A percentile compares a stretch with the other conserved stretches of the same genome.
These are phyloP conservation scores for Cyanidiococcus yangmingshanensis DNA, from an alignment of 23 red algal genomes.

Conservation along the genomic window DNA sequence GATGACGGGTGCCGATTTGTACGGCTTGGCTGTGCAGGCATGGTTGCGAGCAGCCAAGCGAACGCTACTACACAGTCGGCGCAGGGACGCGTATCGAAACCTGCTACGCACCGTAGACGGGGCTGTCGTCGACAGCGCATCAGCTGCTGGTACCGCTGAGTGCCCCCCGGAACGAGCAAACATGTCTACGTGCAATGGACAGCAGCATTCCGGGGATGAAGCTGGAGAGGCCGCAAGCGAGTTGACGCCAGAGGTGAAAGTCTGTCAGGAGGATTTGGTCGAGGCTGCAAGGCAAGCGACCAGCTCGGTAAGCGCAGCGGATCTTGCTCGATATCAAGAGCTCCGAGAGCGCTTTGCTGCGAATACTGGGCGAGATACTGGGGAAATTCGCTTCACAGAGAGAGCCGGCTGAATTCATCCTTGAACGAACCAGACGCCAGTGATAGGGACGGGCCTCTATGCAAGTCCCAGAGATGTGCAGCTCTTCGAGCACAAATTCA, in stretches of 20 bases:
- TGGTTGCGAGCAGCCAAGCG: slow-evolving; percentile 30
- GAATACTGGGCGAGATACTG: too few species aligned
- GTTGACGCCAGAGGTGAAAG: background rate
- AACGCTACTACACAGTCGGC: background rate
- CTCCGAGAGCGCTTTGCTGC: background rate
- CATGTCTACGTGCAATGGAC: background rate
- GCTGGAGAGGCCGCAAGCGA: background rate
- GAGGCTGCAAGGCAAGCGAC: background rate
- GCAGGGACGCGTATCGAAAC: background rate
- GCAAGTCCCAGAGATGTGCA: too few species aligned
- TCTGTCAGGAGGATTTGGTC: slow-evolving; percentile 9
- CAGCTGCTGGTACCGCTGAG: background rate
- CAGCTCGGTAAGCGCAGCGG: slow-evolving; percentile 2
- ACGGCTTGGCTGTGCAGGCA: slow-evolving; percentile 19
- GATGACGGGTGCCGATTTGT: slow-evolving; percentile 27
- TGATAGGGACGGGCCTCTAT: too few species aligned
- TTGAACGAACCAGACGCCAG: too few species aligned
- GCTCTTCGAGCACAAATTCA: too few species aligned
- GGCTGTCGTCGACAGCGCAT: background rate
- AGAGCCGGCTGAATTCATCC: too few species aligned
- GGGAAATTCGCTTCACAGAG: too few species aligned
- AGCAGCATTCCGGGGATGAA: background rate
- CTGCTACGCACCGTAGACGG: background rate
- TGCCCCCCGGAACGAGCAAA: background rate
- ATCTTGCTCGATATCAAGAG: background rate